phyloP scores from a whole-genome alignment of 768 basidiomycete species.

The Phanerodontia chrysosporium region DNA sequence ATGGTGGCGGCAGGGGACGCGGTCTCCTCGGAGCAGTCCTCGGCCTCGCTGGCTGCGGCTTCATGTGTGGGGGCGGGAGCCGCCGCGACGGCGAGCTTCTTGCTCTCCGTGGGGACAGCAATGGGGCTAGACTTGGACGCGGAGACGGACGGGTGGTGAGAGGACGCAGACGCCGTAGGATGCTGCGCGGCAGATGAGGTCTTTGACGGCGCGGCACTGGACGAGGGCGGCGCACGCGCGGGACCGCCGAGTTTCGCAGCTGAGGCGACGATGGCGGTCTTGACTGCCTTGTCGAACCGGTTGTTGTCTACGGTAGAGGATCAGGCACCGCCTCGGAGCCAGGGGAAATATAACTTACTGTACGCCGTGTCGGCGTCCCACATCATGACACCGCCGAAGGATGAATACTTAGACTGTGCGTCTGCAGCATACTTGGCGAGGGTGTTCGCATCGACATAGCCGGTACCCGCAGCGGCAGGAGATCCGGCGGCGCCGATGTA shows the following conservation, averaged over 20 bases:
- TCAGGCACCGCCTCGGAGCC: neutral
- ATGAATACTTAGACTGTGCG: slow-evolving; percentile 55
- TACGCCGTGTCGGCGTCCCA: slow-evolving; percentile 30
- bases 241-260: slow-evolving; percentile 12
- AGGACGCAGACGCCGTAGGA: neutral
- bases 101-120: neutral
- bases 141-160: neutral
- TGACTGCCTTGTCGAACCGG: slow-evolving; percentile 21
- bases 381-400: slow-evolving; percentile 58
- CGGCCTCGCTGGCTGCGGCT: slow-evolving; percentile 1
- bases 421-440: slow-evolving; percentile 43
- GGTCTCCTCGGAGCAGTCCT: slow-evolving; percentile 1
- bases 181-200: neutral
- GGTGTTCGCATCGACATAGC: slow-evolving; percentile 47
- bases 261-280: slow-evolving; percentile 19
- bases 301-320: slow-evolving; percentile 16
- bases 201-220: neutral
- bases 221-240: neutral
- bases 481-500: slow-evolving; percentile 66
- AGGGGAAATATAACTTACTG: slow-evolving; percentile 2
- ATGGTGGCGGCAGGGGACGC: neutral
- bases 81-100: neutral
- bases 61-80: neutral
- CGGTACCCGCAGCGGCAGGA: slow-evolving; percentile 49
- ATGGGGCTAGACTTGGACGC: neutral